Conservation (phyloP, 192 early-diverging fungal species). For the Spizellomyces sp. region DNA sequence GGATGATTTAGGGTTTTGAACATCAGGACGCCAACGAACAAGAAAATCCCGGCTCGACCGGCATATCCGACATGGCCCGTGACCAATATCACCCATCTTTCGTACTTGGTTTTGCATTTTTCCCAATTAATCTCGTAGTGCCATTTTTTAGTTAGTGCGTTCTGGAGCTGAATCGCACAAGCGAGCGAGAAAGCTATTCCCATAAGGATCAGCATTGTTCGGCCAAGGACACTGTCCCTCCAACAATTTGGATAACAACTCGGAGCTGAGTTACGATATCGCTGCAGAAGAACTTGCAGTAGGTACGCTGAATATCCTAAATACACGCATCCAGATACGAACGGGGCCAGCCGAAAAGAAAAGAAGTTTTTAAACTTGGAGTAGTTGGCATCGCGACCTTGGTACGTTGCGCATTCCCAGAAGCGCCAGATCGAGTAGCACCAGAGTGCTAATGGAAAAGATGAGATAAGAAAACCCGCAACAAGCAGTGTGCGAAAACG, state of each 20-base stretch:
- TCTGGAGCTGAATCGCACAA: conserved; percentile 42
- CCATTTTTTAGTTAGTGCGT: conserved; percentile 39
- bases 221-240: conserved; percentile 27
- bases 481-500: neutral
- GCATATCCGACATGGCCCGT: conserved; percentile 50
- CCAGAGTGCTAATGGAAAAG: conserved; percentile 25
- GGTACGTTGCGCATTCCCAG: conserved; percentile 47
- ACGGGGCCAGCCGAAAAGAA: conserved; percentile 42
- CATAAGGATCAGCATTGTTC: conserved; percentile 31
- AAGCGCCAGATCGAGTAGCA: conserved; percentile 53
- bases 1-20: conserved; percentile 29
- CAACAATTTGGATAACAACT: conserved; percentile 42
- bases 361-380: conserved; percentile 47
- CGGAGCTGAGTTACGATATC: neutral
- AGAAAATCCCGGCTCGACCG: conserved; percentile 49
- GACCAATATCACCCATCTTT: conserved; percentile 26
- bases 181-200: conserved; percentile 49
- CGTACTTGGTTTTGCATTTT: conserved; percentile 9
- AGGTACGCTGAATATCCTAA: conserved; percentile 23
- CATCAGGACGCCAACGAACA: conserved; percentile 49
- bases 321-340: conserved; percentile 50
- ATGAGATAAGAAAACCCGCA: neutral
- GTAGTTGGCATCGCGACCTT: conserved; percentile 44
- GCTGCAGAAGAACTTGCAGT: conserved; percentile 35
- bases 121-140: conserved; percentile 28